A percentile compares a stretch with the other conserved stretches of the same genome.
Conservation (phyloP, 192 early-diverging fungal genomes). For the Entophlyctis helioformis region DNA sequence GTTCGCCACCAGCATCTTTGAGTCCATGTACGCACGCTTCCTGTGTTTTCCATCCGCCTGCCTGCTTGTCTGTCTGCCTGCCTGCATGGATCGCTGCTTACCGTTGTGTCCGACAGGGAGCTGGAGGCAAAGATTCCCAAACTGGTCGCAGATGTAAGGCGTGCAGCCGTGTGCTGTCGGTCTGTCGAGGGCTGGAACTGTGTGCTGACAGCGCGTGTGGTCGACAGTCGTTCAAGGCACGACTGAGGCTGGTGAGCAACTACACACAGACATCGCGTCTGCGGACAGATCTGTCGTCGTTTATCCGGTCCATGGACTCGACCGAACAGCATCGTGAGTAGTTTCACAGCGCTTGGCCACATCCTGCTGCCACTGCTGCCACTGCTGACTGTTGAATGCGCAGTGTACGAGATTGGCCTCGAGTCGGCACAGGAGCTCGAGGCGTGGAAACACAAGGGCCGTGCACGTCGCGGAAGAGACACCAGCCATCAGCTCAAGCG, state of each 20-base stretch:
- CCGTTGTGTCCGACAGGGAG: not conserved
- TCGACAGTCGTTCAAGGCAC: slow-evolving; percentile 16
- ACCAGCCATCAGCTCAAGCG: no score
- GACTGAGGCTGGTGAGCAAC: slow-evolving; percentile 20
- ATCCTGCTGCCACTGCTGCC: no score
- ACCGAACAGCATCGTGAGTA: slow-evolving; percentile 30
- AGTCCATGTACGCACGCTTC: slow-evolving; percentile 26
- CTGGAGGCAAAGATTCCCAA: slow-evolving; percentile 1
- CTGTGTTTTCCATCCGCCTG: no score
- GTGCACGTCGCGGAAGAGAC: no score
- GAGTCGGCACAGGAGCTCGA: no score
- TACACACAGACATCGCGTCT: slow-evolving; percentile 26
- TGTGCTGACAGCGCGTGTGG: not conserved
- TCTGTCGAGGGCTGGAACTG: not conserved
- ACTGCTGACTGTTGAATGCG: not conserved
- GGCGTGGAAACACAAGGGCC: no score
- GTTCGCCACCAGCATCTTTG: slow-evolving; percentile 26
- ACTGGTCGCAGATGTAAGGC: slow-evolving; percentile 6
- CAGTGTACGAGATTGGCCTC: no score
- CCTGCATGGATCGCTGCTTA: slow-evolving; percentile 1
- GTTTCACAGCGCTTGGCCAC: no score
- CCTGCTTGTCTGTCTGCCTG: no score
- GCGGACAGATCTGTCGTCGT: slow-evolving; percentile 17
- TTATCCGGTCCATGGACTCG: slow-evolving; percentile 21
- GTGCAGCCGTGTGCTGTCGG: not conserved